Conservation (phyloP, 169 alveolate species). For the Plasmodium cynomolgi region DNA sequence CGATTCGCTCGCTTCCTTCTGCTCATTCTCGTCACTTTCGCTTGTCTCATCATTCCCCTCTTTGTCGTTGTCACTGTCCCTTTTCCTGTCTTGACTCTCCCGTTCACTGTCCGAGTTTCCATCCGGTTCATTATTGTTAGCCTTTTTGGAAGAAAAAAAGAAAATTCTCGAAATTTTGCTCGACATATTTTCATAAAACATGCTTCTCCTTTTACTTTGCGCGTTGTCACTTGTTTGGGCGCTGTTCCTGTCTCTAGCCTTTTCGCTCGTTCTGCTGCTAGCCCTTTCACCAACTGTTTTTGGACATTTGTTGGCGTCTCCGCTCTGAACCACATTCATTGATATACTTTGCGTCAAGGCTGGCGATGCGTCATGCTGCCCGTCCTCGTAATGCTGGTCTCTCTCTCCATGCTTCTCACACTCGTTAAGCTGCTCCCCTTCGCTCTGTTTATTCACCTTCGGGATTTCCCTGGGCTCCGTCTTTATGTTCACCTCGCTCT, state of each 20-base stretch:
- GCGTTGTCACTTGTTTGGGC: background rate
- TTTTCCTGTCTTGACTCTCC: background rate
- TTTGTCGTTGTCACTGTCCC: background rate
- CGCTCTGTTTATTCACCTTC: background rate
- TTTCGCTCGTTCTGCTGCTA: background rate
- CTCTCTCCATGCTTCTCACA: background rate
- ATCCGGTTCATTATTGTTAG: background rate
- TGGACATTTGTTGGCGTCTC: background rate
- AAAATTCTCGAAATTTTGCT: conserved; percentile 9
- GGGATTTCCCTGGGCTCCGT: background rate
- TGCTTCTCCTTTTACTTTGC: conserved; percentile 11
- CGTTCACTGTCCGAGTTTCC: conserved; percentile 5
- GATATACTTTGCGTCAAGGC: background rate
- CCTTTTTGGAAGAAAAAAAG: background rate
- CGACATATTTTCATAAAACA: conserved; percentile 34
- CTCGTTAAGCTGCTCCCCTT: background rate
- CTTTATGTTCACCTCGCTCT: background rate
- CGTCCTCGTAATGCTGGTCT: background rate
- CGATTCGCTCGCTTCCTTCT: background rate
- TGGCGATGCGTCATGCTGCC: background rate
- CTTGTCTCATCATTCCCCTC: background rate
- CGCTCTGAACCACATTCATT: background rate
- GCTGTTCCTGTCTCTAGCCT: background rate
- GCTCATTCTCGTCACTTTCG: background rate
- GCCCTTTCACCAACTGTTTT: background rate